phyloP scores from a whole-genome alignment of 2,329 filamentous ascomycete species.

The Trichophyton mentagrophytes region DNA sequence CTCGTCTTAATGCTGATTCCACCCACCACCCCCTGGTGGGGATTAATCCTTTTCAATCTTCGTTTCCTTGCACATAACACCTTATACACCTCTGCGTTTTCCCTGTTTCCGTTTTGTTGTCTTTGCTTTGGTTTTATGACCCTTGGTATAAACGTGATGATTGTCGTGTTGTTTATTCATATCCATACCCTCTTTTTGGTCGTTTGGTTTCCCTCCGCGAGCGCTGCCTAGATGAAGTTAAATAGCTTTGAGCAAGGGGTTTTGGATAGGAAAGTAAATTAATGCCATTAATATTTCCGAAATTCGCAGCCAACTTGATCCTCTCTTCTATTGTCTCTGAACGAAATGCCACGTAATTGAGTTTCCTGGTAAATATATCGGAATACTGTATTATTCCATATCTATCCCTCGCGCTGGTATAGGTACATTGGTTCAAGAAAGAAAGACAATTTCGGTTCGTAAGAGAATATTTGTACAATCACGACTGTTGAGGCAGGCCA shows the following conservation, averaged over 20 bases:
- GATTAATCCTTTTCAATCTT: neutral
- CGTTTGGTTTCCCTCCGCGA: neutral
- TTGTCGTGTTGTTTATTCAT: neutral
- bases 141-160: neutral
- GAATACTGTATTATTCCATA: neutral
- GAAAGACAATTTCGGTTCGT: slow-evolving; percentile 5
- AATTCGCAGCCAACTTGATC: too few relatives aligned
- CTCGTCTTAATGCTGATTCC: neutral
- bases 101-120: neutral
- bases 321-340: neutral
- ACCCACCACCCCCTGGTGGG: neutral
- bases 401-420: slow-evolving; percentile 1
- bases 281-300: neutral
- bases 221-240: neutral
- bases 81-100: neutral
- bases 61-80: slow-evolving; percentile 1
- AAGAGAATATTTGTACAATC: slow-evolving; percentile 1
- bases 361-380: neutral
- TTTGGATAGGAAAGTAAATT: neutral
- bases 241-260: neutral
- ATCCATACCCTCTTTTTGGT: neutral
- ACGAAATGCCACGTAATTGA: neutral
- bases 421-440: slow-evolving; percentile 8
- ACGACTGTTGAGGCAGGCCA: neutral
- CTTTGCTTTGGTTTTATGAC: neutral